phyloP scores from a whole-genome alignment of 495 filamentous ascomycete species.

The Neurospora sp. region DNA sequence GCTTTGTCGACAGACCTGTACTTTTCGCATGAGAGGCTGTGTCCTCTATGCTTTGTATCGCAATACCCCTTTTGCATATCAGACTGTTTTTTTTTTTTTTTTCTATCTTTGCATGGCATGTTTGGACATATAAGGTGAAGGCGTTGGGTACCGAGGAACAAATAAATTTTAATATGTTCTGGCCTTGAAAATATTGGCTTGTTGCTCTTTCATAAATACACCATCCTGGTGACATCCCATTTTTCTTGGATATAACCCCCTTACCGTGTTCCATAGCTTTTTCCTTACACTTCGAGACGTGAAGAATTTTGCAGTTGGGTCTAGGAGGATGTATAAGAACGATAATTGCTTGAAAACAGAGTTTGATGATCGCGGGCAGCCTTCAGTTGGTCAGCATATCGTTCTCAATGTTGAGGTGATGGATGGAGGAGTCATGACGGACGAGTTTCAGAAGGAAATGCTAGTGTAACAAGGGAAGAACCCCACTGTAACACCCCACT shows the following conservation, averaged over 20 bases:
- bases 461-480: background rate
- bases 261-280: background rate
- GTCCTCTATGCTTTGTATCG: background rate
- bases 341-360: background rate
- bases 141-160: background rate
- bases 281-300: background rate
- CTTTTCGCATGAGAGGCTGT: background rate
- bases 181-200: background rate
- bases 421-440: background rate
- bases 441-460: background rate
- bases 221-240: background rate
- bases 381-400: background rate
- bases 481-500: background rate
- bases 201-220: background rate
- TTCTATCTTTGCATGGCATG: background rate
- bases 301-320: background rate
- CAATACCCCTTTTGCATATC: background rate
- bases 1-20: background rate
- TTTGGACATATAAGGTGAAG: background rate
- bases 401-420: background rate
- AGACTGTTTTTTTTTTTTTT: background rate
- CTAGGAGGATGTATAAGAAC: background rate
- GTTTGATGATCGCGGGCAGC: background rate
- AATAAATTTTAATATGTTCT: background rate
- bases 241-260: background rate